Percentiles rank a stretch among this genome's conserved stretches.
phyloP scores from a whole-genome alignment of 1,284 basidiomycete species.

The Rhodotorula sp. region DNA sequence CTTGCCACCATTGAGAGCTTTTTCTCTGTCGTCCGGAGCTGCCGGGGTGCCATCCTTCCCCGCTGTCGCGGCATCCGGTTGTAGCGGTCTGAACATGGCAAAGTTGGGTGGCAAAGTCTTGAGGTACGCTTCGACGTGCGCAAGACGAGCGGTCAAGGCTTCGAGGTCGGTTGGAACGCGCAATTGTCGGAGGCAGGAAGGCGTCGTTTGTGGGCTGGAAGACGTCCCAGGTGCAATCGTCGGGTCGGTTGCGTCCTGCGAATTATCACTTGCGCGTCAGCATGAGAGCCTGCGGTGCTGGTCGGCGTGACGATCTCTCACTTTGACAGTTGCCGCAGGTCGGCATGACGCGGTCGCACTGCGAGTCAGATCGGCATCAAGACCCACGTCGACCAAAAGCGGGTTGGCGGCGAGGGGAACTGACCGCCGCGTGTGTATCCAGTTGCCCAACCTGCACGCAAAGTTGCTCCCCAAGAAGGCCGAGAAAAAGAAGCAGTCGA shows the following conservation, averaged over 20 bases:
- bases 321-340: conserved; percentile 37
- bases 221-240: conserved; percentile 38
- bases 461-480: conserved; percentile 2
- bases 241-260: conserved; percentile 25
- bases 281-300: background rate
- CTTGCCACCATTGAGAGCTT: background rate
- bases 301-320: background rate
- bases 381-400: no score
- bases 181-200: conserved; percentile 33
- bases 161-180: conserved; percentile 35
- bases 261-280: background rate
- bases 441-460: conserved; percentile 43
- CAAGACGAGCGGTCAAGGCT: conserved; percentile 23
- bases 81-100: conserved; percentile 29
- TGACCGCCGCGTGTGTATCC: background rate
- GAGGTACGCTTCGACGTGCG: conserved; percentile 38
- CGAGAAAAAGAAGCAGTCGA: background rate
- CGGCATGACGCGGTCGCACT: conserved; percentile 40
- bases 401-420: background rate
- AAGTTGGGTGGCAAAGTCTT: conserved; percentile 37
- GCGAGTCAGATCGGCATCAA: background rate
- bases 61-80: background rate
- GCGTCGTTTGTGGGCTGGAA: conserved; percentile 32
- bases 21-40: background rate
- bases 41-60: no score